These are phyloP conservation scores for Maudiozyma humilis DNA, from an alignment of 1,139 yeast genomes.

Conservation along the genomic window DNA sequence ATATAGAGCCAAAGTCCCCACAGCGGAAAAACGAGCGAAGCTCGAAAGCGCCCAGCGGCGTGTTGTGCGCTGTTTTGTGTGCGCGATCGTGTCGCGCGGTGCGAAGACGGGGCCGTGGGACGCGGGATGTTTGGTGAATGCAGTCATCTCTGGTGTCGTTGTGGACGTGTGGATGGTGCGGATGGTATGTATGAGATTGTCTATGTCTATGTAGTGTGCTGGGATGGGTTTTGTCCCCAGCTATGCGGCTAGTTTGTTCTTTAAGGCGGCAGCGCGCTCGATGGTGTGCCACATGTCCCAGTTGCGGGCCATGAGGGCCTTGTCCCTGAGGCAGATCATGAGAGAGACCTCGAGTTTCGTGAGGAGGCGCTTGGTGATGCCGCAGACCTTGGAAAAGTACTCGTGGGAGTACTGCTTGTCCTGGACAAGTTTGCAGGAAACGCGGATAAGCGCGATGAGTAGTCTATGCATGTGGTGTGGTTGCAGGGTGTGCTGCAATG, in stretches of 20 bases:
- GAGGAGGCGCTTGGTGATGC: constrained; percentile 39
- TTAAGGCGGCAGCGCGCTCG: background rate
- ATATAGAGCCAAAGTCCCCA: too few species aligned
- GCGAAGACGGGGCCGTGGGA: too few species aligned
- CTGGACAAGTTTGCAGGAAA: constrained; percentile 45
- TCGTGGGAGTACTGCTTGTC: constrained; percentile 45
- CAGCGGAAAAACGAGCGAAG: too few species aligned
- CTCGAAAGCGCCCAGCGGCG: too few species aligned
- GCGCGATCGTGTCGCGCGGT: too few species aligned
- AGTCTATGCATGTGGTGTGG: constrained; percentile 39
- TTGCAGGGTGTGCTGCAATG: constrained; percentile 28
- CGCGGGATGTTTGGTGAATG: too few species aligned
- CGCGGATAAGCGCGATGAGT: constrained; percentile 40
- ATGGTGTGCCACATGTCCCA: constrained; percentile 15
- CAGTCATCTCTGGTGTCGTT: too few species aligned
- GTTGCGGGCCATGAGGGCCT: constrained; percentile 20
- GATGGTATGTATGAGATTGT: too few species aligned
- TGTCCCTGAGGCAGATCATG: constrained; percentile 27
- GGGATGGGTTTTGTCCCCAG: background rate
- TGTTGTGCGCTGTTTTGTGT: too few species aligned
- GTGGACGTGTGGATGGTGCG: too few species aligned
- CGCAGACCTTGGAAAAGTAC: constrained; percentile 47
- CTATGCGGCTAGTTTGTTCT: background rate
- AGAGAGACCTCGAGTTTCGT: constrained; percentile 42
- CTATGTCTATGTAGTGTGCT: background rate